Evolutionary conservation across 148 eudicot genomes (phyloP).

Genomic region (Salicornia ramosissima): DNA sequence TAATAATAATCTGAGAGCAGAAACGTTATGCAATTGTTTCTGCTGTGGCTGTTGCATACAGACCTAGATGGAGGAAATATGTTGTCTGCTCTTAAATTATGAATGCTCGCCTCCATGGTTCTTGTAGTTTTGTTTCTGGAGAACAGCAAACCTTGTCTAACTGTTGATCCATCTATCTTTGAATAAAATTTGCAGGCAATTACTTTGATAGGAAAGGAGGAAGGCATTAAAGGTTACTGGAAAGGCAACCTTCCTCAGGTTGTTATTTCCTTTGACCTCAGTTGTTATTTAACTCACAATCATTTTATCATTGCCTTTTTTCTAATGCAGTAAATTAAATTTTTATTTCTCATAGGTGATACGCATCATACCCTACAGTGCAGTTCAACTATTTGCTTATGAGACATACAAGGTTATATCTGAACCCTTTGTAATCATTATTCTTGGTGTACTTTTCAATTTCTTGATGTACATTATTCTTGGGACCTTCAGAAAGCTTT

Average conservation of each 20-base stretch:
- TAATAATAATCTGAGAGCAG: no score
- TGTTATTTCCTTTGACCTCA: neutral
- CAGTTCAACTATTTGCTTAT: conserved; percentile 86
- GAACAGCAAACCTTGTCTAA: neutral
- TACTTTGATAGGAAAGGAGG: conserved; percentile 65
- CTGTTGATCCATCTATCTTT: neutral
- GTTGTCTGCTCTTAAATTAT: no score
- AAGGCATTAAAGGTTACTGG: conserved; percentile 91
- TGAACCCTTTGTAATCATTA: conserved; percentile 11
- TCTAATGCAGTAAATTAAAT: neutral
- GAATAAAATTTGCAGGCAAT: conserved; percentile 47
- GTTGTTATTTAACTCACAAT: neutral
- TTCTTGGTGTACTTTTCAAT: conserved; percentile 5
- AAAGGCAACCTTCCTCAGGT: conserved; percentile 99
- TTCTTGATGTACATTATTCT: conserved; percentile 20
- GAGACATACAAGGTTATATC: conserved; percentile 74
- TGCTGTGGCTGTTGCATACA: no score
- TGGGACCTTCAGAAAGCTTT: conserved; percentile 56
- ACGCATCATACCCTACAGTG: conserved; percentile 84
- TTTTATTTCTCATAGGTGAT: conserved; percentile 49
- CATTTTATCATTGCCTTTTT: neutral
- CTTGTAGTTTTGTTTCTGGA: neutral
- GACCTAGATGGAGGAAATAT: no score
- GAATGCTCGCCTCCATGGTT: no score
- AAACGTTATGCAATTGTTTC: no score